Evolutionary conservation across 805 yeast species (phyloP), one percentile per base, ranked within the genome.

Genomic region (Nakazawaea peltata): DNA sequence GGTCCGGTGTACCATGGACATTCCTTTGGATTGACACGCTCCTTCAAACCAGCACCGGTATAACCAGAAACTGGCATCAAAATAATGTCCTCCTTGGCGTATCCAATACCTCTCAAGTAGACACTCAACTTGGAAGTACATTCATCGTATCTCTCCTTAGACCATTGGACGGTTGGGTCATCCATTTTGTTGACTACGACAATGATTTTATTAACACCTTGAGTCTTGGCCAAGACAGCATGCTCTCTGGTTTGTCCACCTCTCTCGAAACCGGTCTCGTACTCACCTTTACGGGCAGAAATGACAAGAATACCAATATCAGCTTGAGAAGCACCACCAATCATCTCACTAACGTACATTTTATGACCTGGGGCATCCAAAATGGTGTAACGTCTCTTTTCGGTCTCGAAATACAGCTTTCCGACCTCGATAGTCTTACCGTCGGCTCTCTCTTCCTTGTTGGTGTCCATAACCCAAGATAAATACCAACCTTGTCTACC

Each of bases 401-500:
- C 97, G 41, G 98, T 92, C 69, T 92, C 99, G 51, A 92, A 92
- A 53, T 81, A 87, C 16, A 97, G 94, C 56, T 88, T 87, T 56
- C 98, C 99, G 41, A 92, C 97, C 66, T 92, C 98, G 50, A 92
- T 94, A 46, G 99, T 92, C 69, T 92, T 92, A 70, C 99, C 99
- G 64, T 92, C 97, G 51, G 74, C 85, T 71, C 98, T 83, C 69
- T 92, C 99, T 67, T 92, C 98, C 64, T 86, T 88, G 68, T 94
- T 92, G 50, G 97, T 90, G 61, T 92, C 99, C 96, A 92, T 88
- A 50, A 92, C 94, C 98, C 98, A 92, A 7, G 97, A 88, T 49
- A 92, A 69, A 60, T 92, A 92, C 99, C 99, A 92, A 61, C 97
- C 97, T 68, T 92, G 98, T 69, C 97, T 83, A 61, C 98, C 97